phyloP scores from a whole-genome alignment of 768 basidiomycete genomes.

The Rhodotorula kratochvilovae region DNA sequence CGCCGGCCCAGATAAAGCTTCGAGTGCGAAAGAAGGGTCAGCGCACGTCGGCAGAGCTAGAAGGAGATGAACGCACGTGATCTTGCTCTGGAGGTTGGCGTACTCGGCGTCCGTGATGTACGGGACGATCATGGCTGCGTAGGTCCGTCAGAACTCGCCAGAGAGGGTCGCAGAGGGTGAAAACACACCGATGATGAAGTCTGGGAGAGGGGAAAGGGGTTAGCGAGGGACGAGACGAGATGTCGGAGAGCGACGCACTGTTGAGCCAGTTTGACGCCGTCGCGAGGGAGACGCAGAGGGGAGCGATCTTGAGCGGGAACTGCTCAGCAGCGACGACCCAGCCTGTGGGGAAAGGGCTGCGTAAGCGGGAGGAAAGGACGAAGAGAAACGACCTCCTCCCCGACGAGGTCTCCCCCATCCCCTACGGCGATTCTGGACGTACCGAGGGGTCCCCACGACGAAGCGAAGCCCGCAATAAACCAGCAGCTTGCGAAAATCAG shows the following conservation, averaged over 20 bases:
- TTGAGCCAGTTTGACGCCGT: slow-evolving; percentile 38
- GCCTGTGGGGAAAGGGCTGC: not conserved
- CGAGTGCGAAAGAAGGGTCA: not conserved
- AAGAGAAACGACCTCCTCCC: too few relatives aligned
- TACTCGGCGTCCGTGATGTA: slow-evolving; percentile 38
- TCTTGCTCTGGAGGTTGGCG: slow-evolving; percentile 28
- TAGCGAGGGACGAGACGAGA: not conserved
- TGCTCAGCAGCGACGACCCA: slow-evolving; percentile 32
- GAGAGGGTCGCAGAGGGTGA: too few relatives aligned
- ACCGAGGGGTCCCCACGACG: slow-evolving; percentile 1
- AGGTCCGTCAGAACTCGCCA: too few relatives aligned
- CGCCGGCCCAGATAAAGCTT: slow-evolving; percentile 21
- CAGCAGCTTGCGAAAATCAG: slow-evolving; percentile 37
- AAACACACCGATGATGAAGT: not conserved
- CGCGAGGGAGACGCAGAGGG: slow-evolving; percentile 35
- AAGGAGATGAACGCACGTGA: too few relatives aligned
- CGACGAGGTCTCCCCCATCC: too few relatives aligned
- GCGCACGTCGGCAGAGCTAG: not conserved
- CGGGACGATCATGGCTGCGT: slow-evolving; percentile 27
- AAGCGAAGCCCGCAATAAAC: slow-evolving; percentile 34
- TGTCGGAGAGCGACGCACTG: not conserved
- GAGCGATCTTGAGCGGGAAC: slow-evolving; percentile 38
- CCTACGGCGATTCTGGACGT: too few relatives aligned
- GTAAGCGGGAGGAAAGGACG: too few relatives aligned
- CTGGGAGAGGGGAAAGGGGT: not conserved